Evolutionary conservation across 31 red algal species (phyloP).

Genomic region (Endocladia muricata): DNA sequence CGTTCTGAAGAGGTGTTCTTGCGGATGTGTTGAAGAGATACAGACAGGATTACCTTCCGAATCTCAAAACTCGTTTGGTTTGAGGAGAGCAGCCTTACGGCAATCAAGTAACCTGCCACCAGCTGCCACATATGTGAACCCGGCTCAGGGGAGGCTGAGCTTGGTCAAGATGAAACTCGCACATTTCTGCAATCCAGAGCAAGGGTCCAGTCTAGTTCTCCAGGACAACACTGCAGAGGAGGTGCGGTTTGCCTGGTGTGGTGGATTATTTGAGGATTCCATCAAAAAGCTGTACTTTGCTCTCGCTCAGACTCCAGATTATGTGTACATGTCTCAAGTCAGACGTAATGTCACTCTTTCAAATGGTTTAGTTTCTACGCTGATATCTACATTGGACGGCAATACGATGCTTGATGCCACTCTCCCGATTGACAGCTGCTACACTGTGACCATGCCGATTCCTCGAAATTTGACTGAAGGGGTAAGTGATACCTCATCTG

Average conservation of each 20-base stretch:
- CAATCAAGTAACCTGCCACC: slow-evolving; percentile 10
- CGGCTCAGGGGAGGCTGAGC: slow-evolving; percentile 27
- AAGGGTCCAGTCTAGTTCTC: slow-evolving; percentile 19
- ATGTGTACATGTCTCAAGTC: slow-evolving; percentile 51
- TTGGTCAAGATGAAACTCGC: slow-evolving; percentile 25
- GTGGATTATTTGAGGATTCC: slow-evolving; percentile 38
- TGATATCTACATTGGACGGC: slow-evolving; percentile 18
- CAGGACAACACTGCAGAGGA: slow-evolving; percentile 8
- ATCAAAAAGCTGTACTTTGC: slow-evolving; percentile 62
- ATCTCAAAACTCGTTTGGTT: not conserved
- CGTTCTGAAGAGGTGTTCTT: slow-evolving; percentile 50
- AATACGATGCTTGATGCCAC: slow-evolving; percentile 36
- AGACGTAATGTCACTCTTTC: slow-evolving; percentile 36
- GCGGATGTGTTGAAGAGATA: slow-evolving; percentile 45
- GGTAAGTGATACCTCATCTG: not conserved
- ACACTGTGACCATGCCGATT: slow-evolving; percentile 31
- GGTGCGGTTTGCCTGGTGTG: slow-evolving; percentile 55
- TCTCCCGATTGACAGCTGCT: slow-evolving; percentile 34
- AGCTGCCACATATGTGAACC: slow-evolving; percentile 31
- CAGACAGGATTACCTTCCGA: slow-evolving; percentile 19
- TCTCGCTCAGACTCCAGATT: slow-evolving; percentile 49
- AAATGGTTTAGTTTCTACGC: slow-evolving; percentile 21
- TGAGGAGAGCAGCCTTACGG: not conserved
- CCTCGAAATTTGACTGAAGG: slow-evolving; percentile 16
- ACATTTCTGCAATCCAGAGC: slow-evolving; percentile 68